These are phyloP conservation scores for Chrysoporthe puriensis DNA, from an alignment of 2,329 filamentous ascomycete genomes.

Conservation along the genomic window DNA sequence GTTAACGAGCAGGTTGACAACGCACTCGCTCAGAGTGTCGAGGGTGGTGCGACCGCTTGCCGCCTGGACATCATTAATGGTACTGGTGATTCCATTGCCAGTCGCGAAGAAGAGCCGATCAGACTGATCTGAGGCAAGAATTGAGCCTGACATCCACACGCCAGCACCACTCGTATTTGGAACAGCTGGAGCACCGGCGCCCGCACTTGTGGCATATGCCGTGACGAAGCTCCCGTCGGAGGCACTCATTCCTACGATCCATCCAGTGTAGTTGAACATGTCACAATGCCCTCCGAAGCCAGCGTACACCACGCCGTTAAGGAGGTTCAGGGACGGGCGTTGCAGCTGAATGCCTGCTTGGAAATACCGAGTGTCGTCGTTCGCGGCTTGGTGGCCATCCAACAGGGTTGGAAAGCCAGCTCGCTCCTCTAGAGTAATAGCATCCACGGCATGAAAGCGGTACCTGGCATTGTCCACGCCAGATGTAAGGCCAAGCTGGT, in stretches of 20 bases:
- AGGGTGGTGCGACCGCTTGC: constrained; percentile 40
- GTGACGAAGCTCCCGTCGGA: constrained; percentile 34
- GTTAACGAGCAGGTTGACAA: constrained; percentile 47
- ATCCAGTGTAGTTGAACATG: constrained; percentile 48
- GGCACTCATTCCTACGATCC: constrained; percentile 35
- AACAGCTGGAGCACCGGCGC: constrained; percentile 26
- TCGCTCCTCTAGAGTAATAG: constrained; percentile 25
- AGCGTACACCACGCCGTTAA: constrained; percentile 48
- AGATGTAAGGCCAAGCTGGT: constrained; percentile 14
- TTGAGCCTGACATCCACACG: constrained; percentile 15
- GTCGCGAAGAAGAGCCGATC: constrained; percentile 35
- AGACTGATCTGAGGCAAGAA: constrained; percentile 13
- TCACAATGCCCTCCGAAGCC: constrained; percentile 54
- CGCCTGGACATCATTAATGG: constrained; percentile 40
- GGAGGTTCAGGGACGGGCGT: constrained; percentile 39
- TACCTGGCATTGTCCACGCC: constrained; percentile 22
- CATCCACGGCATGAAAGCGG: constrained; percentile 30
- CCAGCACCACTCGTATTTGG: constrained; percentile 12
- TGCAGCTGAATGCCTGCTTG: constrained; percentile 51
- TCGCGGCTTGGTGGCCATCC: constrained; percentile 49
- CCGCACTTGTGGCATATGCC: constrained; percentile 7
- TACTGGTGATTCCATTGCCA: constrained; percentile 37
- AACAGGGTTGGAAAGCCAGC: constrained; percentile 47
- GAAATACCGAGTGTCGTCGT: constrained; percentile 48
- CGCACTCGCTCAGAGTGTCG: constrained; percentile 48